A percentile compares a stretch with the other conserved stretches of the same genome.
Conservation (phyloP, 1,139 yeast genomes). For the Magnusiomyces suaveolens region DNA sequence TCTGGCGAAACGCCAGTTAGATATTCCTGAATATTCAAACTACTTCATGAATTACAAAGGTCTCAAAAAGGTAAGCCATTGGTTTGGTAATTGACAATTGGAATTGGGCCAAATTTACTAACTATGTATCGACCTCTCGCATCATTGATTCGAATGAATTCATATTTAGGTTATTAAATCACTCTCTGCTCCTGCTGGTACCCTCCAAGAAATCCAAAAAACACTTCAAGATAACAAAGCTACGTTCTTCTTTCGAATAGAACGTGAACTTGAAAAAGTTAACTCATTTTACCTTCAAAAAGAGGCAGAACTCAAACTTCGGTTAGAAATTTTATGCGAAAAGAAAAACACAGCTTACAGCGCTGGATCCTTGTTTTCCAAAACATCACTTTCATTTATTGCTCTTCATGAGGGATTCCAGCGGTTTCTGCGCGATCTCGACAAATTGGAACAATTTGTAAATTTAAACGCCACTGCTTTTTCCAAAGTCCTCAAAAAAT, state of each 20-base stretch:
- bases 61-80: conserved; percentile 47
- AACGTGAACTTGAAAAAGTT: conserved; percentile 89
- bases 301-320: conserved; percentile 69
- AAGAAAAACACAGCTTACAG: conserved; percentile 53
- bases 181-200: conserved; percentile 26
- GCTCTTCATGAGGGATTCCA: conserved; percentile 79
- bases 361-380: conserved; percentile 35
- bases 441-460: conserved; percentile 81
- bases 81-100: background rate
- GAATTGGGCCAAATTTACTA: too few species aligned
- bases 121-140: too few species aligned
- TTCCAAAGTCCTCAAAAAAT: conserved; percentile 86
- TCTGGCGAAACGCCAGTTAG: conserved; percentile 86
- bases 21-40: conserved; percentile 88
- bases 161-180: conserved; percentile 34
- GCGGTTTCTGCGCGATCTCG: conserved; percentile 79
- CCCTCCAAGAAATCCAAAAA: conserved; percentile 37
- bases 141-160: too few species aligned
- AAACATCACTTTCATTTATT: conserved; percentile 47
- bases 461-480: conserved; percentile 93
- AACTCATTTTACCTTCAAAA: conserved; percentile 81
- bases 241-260: conserved; percentile 82
- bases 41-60: conserved; percentile 93
- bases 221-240: conserved; percentile 84
- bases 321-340: conserved; percentile 64